phyloP scores from a whole-genome alignment of 2,329 filamentous ascomycete genomes.

The Aspergillus amoenus region DNA sequence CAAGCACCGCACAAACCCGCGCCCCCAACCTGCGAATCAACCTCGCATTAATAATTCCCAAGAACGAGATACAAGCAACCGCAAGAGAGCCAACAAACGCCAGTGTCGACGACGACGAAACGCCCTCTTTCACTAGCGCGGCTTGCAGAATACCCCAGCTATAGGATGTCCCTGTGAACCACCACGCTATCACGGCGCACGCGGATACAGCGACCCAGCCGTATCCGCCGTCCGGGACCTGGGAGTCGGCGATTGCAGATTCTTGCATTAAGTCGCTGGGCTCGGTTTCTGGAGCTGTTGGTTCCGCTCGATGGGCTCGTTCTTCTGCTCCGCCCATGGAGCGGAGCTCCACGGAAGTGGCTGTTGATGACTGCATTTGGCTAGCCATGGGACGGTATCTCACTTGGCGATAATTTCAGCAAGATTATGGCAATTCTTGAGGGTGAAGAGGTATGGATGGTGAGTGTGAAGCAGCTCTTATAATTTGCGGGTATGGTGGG shows the following conservation, averaged over 20 bases:
- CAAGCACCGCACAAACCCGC: slow-evolving; percentile 47
- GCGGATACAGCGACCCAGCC: slow-evolving; percentile 48
- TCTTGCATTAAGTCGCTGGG: slow-evolving; percentile 42
- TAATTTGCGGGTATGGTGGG: not conserved
- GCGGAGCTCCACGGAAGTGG: not conserved
- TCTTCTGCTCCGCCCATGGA: not conserved
- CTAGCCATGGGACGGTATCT: not conserved
- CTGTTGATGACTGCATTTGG: not conserved
- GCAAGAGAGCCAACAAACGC: slow-evolving; percentile 60
- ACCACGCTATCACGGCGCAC: slow-evolving; percentile 55
- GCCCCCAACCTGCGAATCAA: slow-evolving; percentile 53
- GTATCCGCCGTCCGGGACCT: slow-evolving; percentile 34
- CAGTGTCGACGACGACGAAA: slow-evolving; percentile 53
- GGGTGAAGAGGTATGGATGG: no score
- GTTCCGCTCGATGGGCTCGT: not conserved
- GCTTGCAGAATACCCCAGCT: slow-evolving; percentile 63
- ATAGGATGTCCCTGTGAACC: slow-evolving; percentile 57
- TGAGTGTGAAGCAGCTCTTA: not conserved
- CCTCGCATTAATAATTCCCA: slow-evolving; percentile 55
- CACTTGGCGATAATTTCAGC: not conserved
- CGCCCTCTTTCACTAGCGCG: slow-evolving; percentile 50
- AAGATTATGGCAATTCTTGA: not conserved
- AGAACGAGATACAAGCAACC: slow-evolving; percentile 51
- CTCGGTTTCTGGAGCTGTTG: not conserved
- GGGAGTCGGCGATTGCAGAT: slow-evolving; percentile 47